Conservation (phyloP, 2,329 filamentous ascomycete genomes). For the Rutstroemia sp. region DNA sequence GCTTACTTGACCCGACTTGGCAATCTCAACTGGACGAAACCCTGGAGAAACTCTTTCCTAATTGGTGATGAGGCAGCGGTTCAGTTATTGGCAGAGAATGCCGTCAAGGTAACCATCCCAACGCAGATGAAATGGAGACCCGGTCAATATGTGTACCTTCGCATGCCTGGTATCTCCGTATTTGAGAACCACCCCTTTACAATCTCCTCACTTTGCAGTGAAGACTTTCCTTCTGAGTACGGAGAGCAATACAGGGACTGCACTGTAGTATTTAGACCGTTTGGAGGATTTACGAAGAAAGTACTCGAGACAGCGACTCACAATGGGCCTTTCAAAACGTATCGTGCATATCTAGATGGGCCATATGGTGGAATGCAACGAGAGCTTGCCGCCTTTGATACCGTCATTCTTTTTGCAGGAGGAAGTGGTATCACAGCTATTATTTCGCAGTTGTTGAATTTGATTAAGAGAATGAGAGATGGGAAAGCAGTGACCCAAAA, state of each 20-base stretch:
- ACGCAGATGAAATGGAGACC: constrained; percentile 90
- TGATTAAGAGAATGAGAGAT: constrained; percentile 96
- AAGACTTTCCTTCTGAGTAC: constrained; percentile 88
- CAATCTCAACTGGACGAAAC: constrained; percentile 85
- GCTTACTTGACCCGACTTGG: constrained; percentile 71
- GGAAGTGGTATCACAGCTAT: constrained; percentile 92
- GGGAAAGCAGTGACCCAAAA: constrained; percentile 88
- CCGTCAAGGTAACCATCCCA: constrained; percentile 91
- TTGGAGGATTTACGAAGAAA: constrained; percentile 79
- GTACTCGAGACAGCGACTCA: constrained; percentile 77
- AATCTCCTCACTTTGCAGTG: constrained; percentile 83
- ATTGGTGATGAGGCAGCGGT: constrained; percentile 89
- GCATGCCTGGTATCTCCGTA: constrained; percentile 86
- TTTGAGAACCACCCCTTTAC: constrained; percentile 96
- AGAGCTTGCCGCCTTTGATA: constrained; percentile 85
- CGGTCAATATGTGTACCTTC: constrained; percentile 89
- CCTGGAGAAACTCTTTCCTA: constrained; percentile 70
- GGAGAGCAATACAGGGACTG: constrained; percentile 84
- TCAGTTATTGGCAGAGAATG: constrained; percentile 82
- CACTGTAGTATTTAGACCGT: constrained; percentile 85
- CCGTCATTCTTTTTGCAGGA: constrained; percentile 85
- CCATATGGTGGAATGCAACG: constrained; percentile 93
- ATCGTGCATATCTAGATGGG: constrained; percentile 85
- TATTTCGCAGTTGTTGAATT: constrained; percentile 80
- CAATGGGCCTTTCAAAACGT: constrained; percentile 85